These are phyloP conservation scores for Pulveroboletus ridleyi DNA, from an alignment of 1,284 basidiomycete genomes.

Conservation along the genomic window DNA sequence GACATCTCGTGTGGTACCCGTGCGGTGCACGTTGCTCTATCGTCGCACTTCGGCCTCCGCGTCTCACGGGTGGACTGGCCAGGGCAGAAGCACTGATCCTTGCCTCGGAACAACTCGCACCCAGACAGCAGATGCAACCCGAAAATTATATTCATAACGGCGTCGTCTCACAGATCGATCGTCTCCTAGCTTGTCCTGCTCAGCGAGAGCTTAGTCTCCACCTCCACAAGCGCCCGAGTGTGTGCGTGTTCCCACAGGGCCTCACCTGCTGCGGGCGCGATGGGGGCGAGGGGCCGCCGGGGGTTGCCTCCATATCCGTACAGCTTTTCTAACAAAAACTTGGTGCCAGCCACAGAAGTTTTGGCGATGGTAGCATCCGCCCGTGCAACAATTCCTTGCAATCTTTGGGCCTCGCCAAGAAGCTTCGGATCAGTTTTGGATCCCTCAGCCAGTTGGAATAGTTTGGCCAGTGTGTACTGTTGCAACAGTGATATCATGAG, in stretches of 20 bases:
- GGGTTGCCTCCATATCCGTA: conserved; percentile 82
- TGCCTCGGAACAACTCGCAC: conserved; percentile 18
- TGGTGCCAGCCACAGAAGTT: conserved; percentile 83
- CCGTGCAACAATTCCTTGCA: conserved; percentile 83
- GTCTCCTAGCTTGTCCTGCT: conserved; percentile 39
- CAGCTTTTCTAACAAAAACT: conserved; percentile 76
- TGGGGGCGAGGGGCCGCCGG: conserved; percentile 76
- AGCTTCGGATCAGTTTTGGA: conserved; percentile 59
- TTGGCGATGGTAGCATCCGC: conserved; percentile 86
- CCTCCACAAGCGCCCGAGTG: conserved; percentile 65
- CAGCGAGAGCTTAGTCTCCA: conserved; percentile 63
- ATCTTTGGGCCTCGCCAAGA: conserved; percentile 72
- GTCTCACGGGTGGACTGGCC: conserved; percentile 22
- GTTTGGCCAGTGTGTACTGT: conserved; percentile 63
- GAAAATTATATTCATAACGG: not conserved
- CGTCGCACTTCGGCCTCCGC: conserved; percentile 16
- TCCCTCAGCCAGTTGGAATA: conserved; percentile 68
- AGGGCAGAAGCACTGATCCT: not conserved
- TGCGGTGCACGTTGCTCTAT: conserved; percentile 11
- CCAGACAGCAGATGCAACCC: not conserved
- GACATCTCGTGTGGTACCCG: conserved; percentile 20
- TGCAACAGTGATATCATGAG: conserved; percentile 8
- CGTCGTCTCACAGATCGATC: not conserved
- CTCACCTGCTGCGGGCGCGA: conserved; percentile 56
- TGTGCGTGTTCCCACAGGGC: conserved; percentile 75